Evolutionary conservation across 2,329 filamentous ascomycete genomes (phyloP).

Genomic region (Ophiocordyceps camponoti-leonardi): DNA sequence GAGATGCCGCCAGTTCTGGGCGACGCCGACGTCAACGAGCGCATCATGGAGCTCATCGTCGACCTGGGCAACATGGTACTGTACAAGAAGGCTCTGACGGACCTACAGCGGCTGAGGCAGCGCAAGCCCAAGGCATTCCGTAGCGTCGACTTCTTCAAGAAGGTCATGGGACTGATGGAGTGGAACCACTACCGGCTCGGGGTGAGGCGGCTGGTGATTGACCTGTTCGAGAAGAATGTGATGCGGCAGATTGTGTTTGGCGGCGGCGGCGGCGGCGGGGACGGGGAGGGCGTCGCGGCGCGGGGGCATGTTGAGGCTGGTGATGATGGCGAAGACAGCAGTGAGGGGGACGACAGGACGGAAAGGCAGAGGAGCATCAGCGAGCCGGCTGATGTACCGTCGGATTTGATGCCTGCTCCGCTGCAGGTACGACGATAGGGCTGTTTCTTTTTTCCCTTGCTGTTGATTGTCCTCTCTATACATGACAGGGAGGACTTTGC

Average conservation of each 20-base stretch:
- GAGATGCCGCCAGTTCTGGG: slow-evolving; percentile 28
- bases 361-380: slow-evolving; percentile 40
- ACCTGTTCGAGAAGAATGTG: slow-evolving; percentile 84
- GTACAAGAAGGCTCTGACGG: slow-evolving; percentile 69
- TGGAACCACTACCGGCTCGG: slow-evolving; percentile 77
- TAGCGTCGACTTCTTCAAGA: slow-evolving; percentile 63
- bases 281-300: slow-evolving; percentile 16
- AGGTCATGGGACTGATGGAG: slow-evolving; percentile 71
- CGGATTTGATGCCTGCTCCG: slow-evolving; percentile 16
- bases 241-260: slow-evolving; percentile 71
- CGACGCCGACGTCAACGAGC: slow-evolving; percentile 51
- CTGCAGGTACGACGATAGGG: slow-evolving; percentile 11
- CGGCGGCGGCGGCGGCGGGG: slow-evolving; percentile 47
- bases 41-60: slow-evolving; percentile 68
- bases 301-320: slow-evolving; percentile 10
- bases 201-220: slow-evolving; percentile 77
- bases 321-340: slow-evolving; percentile 41
- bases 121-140: slow-evolving; percentile 61
- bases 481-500: no score
- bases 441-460: not conserved
- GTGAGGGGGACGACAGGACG: slow-evolving; percentile 35
- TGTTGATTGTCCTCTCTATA: no score
- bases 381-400: slow-evolving; percentile 19
- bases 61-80: slow-evolving; percentile 89
- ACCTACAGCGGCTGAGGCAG: slow-evolving; percentile 64